Conservation (phyloP, 2,329 filamentous ascomycete genomes). For the Beauveria sp. region DNA sequence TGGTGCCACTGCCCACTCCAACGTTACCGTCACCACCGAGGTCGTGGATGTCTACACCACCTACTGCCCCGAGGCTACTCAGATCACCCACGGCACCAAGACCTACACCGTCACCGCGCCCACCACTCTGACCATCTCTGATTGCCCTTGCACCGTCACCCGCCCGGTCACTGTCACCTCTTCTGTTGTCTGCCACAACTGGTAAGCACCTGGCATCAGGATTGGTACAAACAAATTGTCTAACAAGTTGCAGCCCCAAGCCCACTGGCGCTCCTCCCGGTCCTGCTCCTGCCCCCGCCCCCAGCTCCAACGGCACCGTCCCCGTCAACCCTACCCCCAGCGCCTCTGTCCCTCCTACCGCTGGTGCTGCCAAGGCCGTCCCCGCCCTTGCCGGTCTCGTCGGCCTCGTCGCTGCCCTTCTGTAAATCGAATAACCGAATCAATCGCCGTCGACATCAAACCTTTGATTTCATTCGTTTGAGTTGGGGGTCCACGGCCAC, state of each 20-base stretch:
- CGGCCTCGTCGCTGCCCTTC: conserved; percentile 49
- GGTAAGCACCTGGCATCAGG: conserved; percentile 30
- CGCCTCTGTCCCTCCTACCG: conserved; percentile 29
- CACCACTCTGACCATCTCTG: conserved; percentile 62
- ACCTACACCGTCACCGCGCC: conserved; percentile 65
- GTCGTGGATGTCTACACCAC: conserved; percentile 60
- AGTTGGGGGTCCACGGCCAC: conserved; percentile 32
- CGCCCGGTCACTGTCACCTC: conserved; percentile 48
- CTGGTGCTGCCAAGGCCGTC: conserved; percentile 48
- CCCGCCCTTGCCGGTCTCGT: conserved; percentile 53
- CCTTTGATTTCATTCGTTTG: conserved; percentile 34
- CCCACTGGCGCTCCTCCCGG: conserved; percentile 9
- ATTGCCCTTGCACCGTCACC: conserved; percentile 64
- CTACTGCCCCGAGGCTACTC: conserved; percentile 63
- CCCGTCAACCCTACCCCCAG: conserved; percentile 20
- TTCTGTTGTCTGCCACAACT: conserved; percentile 45
- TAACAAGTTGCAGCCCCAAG: background rate
- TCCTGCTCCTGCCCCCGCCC: background rate
- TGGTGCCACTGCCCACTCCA: conserved; percentile 42
- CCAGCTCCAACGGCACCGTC: conserved; percentile 29
- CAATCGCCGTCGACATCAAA: conserved; percentile 27
- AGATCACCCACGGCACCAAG: conserved; percentile 53
- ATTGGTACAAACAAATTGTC: background rate
- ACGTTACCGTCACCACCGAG: conserved; percentile 49
- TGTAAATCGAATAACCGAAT: conserved; percentile 42